Conservation (phyloP, 108 stramenopile species). For the Aurantiochytrium sp. region DNA sequence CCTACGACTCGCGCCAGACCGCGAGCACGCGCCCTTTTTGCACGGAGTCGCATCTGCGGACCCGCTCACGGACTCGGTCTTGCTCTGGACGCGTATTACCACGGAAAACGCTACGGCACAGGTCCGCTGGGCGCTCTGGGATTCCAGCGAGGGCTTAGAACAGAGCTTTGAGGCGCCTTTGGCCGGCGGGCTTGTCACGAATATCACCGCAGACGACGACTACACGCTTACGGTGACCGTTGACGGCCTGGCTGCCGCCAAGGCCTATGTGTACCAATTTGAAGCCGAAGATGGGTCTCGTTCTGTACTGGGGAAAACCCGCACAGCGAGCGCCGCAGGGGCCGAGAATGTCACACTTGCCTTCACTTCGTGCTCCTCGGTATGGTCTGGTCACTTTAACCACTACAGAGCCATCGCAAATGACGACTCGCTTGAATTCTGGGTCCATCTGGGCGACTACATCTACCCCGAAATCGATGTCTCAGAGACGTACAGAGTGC, state of each 20-base stretch:
- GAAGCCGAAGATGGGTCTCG: not conserved
- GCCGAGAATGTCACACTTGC: not conserved
- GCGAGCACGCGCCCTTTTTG: not conserved
- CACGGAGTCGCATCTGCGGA: not conserved
- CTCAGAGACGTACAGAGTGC: not conserved
- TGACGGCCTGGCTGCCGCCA: not conserved
- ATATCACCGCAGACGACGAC: not conserved
- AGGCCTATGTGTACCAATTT: not conserved
- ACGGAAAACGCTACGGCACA: not conserved
- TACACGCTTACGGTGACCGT: not conserved
- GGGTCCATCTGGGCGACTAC: not conserved
- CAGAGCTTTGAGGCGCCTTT: not conserved
- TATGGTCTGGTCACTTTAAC: not conserved
- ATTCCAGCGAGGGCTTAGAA: not conserved
- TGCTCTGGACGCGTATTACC: not conserved
- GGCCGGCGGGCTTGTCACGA: not conserved
- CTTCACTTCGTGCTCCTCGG: not conserved
- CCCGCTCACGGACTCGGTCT: not conserved
- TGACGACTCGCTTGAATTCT: not conserved
- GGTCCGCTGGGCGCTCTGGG: not conserved
- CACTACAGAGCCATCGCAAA: not conserved
- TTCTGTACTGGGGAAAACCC: not conserved
- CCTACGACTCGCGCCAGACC: too few species aligned
- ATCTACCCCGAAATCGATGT: not conserved
- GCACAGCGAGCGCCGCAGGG: not conserved